Evolutionary conservation across 1,284 basidiomycete genomes (phyloP).

Genomic region (Limonomyces culmigenus): DNA sequence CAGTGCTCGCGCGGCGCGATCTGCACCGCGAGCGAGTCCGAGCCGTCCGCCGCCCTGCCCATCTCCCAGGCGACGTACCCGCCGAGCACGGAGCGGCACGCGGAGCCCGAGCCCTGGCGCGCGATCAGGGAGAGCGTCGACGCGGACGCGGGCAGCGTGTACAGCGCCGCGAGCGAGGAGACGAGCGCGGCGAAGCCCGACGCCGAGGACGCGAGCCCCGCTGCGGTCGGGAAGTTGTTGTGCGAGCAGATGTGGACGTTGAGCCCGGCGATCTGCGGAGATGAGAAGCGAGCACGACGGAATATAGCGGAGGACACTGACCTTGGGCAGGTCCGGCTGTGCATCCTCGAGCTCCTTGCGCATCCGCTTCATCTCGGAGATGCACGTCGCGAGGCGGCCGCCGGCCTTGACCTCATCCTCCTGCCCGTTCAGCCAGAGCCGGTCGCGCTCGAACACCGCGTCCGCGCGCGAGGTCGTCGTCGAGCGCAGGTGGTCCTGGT

Average conservation of each 20-base stretch:
- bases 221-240: slow-evolving; percentile 99
- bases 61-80: slow-evolving; percentile 96
- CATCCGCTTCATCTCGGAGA: slow-evolving; percentile 73
- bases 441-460: slow-evolving; percentile 57
- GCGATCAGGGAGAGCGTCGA: slow-evolving; percentile 82
- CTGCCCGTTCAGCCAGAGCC: slow-evolving; percentile 88
- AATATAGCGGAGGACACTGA: slow-evolving; percentile 16
- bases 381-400: slow-evolving; percentile 74
- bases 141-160: slow-evolving; percentile 51
- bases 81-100: slow-evolving; percentile 93
- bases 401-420: slow-evolving; percentile 79
- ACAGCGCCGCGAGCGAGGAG: slow-evolving; percentile 77
- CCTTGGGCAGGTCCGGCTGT: slow-evolving; percentile 46
- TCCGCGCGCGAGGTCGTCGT: slow-evolving; percentile 89
- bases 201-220: slow-evolving; percentile 93
- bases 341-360: slow-evolving; percentile 62
- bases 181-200: slow-evolving; percentile 95
- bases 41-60: slow-evolving; percentile 53
- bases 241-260: slow-evolving; percentile 80
- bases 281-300: neutral
- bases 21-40: slow-evolving; percentile 80
- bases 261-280: slow-evolving; percentile 47
- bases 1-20: slow-evolving; percentile 81
- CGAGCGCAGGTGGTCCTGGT: slow-evolving; percentile 89
- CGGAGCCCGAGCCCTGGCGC: slow-evolving; percentile 93